phyloP scores from a whole-genome alignment of 352 stramenopile species.

The Phytophthora pistaciae region DNA sequence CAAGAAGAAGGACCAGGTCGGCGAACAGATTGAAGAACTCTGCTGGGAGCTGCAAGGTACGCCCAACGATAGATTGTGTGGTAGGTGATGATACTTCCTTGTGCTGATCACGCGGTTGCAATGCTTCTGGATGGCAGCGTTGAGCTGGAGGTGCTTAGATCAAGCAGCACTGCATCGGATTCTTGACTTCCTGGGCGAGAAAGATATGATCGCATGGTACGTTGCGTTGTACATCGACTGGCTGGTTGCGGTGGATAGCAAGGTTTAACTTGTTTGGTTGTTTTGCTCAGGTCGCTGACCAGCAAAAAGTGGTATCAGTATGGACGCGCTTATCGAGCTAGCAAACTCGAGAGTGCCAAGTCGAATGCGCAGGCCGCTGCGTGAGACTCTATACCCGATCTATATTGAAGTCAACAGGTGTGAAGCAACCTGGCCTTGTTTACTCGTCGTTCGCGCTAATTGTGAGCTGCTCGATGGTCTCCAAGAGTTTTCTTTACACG shows the following conservation, averaged over 20 bases:
- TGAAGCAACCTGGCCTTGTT: neutral
- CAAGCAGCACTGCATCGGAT: constrained; percentile 38
- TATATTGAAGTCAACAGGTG: neutral
- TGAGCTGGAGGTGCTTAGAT: constrained; percentile 63
- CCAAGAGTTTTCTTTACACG: constrained; percentile 42
- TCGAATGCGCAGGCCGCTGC: constrained; percentile 20
- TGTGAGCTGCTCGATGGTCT: constrained; percentile 51
- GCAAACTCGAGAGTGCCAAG: constrained; percentile 23
- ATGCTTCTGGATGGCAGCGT: constrained; percentile 27
- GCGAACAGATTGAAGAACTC: constrained; percentile 66
- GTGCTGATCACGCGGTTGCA: neutral
- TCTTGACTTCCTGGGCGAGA: constrained; percentile 36
- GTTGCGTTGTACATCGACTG: constrained; percentile 6
- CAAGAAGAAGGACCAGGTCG: constrained; percentile 48
- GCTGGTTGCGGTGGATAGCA: neutral
- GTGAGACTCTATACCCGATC: constrained; percentile 3
- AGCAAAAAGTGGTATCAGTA: constrained; percentile 54
- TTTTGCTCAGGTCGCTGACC: constrained; percentile 45
- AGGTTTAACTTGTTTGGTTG: neutral
- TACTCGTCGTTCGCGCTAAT: constrained; percentile 19
- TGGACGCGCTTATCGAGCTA: constrained; percentile 35
- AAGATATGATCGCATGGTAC: constrained; percentile 51
- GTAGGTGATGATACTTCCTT: neutral
- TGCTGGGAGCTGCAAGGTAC: constrained; percentile 76
- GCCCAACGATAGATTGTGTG: neutral